Percentiles rank a stretch among this genome's conserved stretches.
Conservation (phyloP, 306 rosid genomes). For the Acacia acuminata region DNA sequence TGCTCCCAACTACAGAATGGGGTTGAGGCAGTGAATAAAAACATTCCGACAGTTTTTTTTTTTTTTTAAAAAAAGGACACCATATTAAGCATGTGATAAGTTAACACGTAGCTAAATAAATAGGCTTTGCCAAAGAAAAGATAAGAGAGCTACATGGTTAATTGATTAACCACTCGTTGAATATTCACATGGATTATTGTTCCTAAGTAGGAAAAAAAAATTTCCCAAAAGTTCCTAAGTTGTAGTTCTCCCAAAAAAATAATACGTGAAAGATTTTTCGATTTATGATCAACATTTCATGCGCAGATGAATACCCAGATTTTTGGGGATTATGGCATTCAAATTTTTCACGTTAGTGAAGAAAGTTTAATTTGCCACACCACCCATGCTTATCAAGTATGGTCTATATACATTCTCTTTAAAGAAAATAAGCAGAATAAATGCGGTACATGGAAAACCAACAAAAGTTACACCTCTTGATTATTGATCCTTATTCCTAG, state of each 20-base stretch:
- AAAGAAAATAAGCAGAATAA: background rate
- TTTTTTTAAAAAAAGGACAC: background rate
- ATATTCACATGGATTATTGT: background rate
- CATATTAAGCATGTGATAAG: background rate
- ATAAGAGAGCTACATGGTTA: background rate
- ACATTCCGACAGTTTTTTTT: slow-evolving; percentile 6
- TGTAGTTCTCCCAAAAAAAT: background rate
- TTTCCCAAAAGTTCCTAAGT: background rate
- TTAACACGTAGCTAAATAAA: background rate
- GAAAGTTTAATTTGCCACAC: background rate
- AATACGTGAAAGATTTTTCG: background rate
- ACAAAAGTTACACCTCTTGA: background rate
- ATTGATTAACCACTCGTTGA: background rate
- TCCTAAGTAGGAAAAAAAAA: background rate
- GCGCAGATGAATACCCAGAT: background rate
- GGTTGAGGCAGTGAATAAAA: slow-evolving; percentile 15
- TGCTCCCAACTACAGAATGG: slow-evolving; percentile 42
- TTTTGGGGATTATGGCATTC: background rate
- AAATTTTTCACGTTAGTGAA: background rate
- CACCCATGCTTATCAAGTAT: background rate
- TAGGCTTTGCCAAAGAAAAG: background rate
- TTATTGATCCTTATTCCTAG: background rate
- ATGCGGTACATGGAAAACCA: background rate
- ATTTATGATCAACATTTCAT: background rate
- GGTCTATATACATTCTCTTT: background rate